These are phyloP conservation scores for Myotisia sp. DNA, from an alignment of 2,329 filamentous ascomycete genomes.

Conservation along the genomic window DNA sequence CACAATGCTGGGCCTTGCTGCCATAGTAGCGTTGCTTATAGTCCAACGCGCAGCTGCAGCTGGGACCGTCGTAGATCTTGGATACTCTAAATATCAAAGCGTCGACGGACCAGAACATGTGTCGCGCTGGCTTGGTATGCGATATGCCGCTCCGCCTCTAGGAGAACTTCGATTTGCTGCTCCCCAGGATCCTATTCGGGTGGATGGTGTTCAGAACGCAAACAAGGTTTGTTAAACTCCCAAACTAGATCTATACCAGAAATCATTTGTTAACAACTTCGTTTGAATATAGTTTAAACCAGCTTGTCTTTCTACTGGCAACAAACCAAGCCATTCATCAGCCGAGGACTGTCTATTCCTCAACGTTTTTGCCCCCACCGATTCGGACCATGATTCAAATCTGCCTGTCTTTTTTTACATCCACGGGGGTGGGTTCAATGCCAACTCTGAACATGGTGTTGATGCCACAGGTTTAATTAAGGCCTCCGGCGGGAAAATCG, in stretches of 20 bases:
- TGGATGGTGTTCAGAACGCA: constrained; percentile 38
- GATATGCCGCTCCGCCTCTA: constrained; percentile 10
- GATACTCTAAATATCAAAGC: constrained; percentile 54
- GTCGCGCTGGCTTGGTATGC: constrained; percentile 12
- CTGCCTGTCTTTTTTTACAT: constrained; percentile 52
- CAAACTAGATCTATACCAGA: background rate
- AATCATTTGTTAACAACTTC: background rate
- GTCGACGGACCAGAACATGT: constrained; percentile 30
- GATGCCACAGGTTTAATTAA: constrained; percentile 48
- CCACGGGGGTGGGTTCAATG: constrained; percentile 49
- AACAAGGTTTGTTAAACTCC: constrained; percentile 31
- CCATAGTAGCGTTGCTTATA: too few species aligned
- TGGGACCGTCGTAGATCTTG: constrained; percentile 41
- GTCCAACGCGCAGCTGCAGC: constrained; percentile 11
- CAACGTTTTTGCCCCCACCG: constrained; percentile 27
- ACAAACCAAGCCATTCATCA: constrained; percentile 43
- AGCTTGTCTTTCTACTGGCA: constrained; percentile 52
- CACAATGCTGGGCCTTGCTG: too few species aligned
- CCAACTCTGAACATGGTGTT: constrained; percentile 44
- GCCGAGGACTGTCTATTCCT: constrained; percentile 31
- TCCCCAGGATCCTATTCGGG: constrained; percentile 40
- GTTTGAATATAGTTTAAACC: constrained; percentile 22
- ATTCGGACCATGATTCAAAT: constrained; percentile 26
- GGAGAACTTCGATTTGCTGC: constrained; percentile 10
- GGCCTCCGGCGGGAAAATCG: constrained; percentile 45